These are phyloP conservation scores for Sarocladium strictum DNA, from an alignment of 2,329 filamentous ascomycete species.

Conservation along the genomic window DNA sequence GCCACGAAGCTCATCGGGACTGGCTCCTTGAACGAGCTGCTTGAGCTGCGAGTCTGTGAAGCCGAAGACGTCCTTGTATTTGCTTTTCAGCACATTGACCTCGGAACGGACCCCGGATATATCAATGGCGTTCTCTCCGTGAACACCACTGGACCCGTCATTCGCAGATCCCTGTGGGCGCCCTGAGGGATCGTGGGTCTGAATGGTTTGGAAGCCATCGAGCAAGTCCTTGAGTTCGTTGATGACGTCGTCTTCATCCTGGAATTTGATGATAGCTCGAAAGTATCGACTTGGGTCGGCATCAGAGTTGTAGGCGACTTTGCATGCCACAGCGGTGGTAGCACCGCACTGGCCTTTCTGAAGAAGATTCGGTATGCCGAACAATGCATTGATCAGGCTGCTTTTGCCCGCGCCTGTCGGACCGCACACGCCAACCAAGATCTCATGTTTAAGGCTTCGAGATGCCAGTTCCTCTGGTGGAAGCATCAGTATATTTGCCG, in stretches of 20 bases:
- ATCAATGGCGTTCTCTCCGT: too few species aligned
- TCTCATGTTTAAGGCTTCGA: neutral
- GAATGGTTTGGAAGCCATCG: neutral
- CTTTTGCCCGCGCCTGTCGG: neutral
- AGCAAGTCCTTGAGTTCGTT: too few species aligned
- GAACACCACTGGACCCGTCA: too few species aligned
- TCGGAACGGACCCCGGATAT: too few species aligned
- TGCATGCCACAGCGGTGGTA: neutral
- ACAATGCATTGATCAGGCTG: neutral
- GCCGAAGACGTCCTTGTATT: neutral
- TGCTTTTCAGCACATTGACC: neutral
- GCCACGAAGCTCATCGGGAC: neutral
- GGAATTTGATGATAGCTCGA: too few species aligned
- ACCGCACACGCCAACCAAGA: neutral
- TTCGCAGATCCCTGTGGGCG: too few species aligned
- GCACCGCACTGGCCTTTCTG: neutral
- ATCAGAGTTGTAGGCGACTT: too few species aligned
- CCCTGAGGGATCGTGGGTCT: neutral
- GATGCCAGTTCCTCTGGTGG: neutral
- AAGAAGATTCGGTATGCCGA: neutral
- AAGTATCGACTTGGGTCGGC: too few species aligned
- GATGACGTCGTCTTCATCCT: too few species aligned
- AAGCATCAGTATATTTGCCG: neutral
- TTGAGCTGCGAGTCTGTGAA: neutral
- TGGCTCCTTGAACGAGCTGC: neutral